Percentiles rank a stretch among this genome's conserved stretches.
Evolutionary conservation across 768 basidiomycete genomes (phyloP).

Genomic region (Cyathus striatus): DNA sequence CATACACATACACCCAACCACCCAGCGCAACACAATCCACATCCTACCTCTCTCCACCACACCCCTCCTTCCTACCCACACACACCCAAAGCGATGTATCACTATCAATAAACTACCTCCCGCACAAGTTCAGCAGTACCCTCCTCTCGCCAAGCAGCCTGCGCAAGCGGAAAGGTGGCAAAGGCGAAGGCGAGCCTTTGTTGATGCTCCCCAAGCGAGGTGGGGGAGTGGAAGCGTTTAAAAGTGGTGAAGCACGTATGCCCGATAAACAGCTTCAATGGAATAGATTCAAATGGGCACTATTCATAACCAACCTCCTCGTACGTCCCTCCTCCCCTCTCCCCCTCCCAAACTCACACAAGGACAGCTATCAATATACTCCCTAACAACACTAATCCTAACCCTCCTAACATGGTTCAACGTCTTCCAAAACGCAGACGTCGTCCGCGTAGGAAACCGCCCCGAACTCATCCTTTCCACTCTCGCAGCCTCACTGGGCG

Average conservation of each 20-base stretch:
- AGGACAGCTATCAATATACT: conserved; percentile 46
- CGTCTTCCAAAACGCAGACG: conserved; percentile 60
- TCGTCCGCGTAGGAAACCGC: conserved; percentile 64
- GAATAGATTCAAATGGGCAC: conserved; percentile 82
- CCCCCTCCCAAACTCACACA: neutral
- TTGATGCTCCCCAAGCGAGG: conserved; percentile 56
- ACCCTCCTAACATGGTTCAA: conserved; percentile 77
- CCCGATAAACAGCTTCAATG: conserved; percentile 48
- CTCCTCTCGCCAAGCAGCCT: conserved; percentile 31
- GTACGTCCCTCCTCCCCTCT: conserved; percentile 17
- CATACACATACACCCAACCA: too few species aligned
- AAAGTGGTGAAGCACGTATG: conserved; percentile 47
- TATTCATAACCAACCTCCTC: conserved; percentile 61
- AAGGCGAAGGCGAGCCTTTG: conserved; percentile 18
- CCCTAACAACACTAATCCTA: conserved; percentile 54
- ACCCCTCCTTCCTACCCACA: conserved; percentile 19
- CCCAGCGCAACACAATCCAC: too few species aligned
- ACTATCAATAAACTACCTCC: conserved; percentile 70
- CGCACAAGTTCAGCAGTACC: conserved; percentile 60
- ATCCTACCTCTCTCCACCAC: conserved; percentile 20
- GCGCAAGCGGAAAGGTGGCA: conserved; percentile 23
- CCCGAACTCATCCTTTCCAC: conserved; percentile 69
- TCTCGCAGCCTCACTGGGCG: conserved; percentile 50
- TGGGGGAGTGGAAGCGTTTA: conserved; percentile 65
- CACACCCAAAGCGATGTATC: conserved; percentile 53